Evolutionary conservation across 192 early-diverging fungal genomes (phyloP).

Genomic region (Gryganskiella cystojenkinii): DNA sequence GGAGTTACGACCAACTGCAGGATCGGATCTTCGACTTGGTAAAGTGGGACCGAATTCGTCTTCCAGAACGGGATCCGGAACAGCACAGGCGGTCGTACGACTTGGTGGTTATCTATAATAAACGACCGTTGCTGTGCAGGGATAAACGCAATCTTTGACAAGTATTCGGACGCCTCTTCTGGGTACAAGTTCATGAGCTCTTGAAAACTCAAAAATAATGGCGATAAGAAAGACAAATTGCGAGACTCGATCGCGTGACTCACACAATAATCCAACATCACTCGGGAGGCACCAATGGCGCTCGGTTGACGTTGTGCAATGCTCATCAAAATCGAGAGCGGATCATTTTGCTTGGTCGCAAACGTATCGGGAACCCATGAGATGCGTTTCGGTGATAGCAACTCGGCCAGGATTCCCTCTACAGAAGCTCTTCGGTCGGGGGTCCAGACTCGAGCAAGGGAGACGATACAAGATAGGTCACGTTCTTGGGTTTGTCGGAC

Average conservation of each 20-base stretch:
- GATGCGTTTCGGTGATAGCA: not conserved
- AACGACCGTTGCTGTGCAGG: not conserved
- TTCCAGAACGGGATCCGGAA: slow-evolving; percentile 20
- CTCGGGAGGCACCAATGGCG: slow-evolving; percentile 22
- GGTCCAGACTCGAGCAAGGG: not conserved
- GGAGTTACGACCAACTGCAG: slow-evolving; percentile 9
- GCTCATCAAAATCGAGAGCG: not conserved
- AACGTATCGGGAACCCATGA: slow-evolving; percentile 9
- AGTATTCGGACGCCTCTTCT: slow-evolving; percentile 10
- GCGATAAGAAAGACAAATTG: slow-evolving; percentile 17
- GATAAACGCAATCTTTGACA: slow-evolving; percentile 2
- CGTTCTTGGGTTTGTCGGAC: not conserved
- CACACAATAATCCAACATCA: slow-evolving; percentile 32
- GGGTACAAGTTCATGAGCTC: slow-evolving; percentile 19
- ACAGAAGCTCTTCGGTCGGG: not conserved
- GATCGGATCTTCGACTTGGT: slow-evolving; percentile 11
- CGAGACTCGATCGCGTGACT: slow-evolving; percentile 9
- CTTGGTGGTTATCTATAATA: slow-evolving; percentile 9
- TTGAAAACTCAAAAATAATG: slow-evolving; percentile 8
- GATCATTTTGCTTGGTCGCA: not conserved
- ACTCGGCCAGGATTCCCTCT: not conserved
- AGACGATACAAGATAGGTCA: not conserved
- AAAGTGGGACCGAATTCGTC: not conserved
- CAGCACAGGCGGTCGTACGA: not conserved
- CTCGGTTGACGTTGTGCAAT: slow-evolving; percentile 3